phyloP scores from a whole-genome alignment of 2,329 filamentous ascomycete species.

The Pyricularia pennisetigena region DNA sequence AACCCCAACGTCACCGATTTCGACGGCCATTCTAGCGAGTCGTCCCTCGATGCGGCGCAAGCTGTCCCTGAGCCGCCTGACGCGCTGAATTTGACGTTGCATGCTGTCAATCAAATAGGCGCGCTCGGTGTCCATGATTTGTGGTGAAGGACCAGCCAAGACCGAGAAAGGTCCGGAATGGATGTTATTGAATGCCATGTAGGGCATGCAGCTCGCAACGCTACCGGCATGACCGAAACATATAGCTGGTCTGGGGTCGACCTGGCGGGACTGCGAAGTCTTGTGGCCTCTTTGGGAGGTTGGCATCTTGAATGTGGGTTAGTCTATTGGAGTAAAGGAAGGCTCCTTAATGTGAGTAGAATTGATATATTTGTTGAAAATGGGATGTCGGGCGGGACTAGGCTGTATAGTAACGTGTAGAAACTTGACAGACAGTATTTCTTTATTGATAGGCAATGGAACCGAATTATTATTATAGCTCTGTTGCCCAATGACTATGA shows the following conservation, averaged over 20 bases:
- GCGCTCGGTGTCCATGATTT: constrained; percentile 25
- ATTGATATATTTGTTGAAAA: not conserved
- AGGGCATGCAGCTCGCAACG: not conserved
- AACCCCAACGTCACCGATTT: not conserved
- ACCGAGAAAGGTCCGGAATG: not conserved
- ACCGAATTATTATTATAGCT: not conserved
- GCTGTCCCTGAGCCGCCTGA: constrained; percentile 25
- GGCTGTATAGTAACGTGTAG: not conserved
- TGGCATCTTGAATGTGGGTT: not conserved
- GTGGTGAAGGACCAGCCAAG: not conserved
- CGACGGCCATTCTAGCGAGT: constrained; percentile 2
- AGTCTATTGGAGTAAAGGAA: not conserved
- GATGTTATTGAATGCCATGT: not conserved
- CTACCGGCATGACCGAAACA: not conserved
- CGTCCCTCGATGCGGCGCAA: constrained; percentile 26
- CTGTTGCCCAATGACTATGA: not conserved
- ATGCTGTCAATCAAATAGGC: constrained; percentile 33
- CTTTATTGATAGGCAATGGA: not conserved
- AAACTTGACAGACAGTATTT: not conserved
- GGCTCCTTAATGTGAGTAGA: not conserved
- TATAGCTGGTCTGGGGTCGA: not conserved
- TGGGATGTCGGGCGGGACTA: not conserved
- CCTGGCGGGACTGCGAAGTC: not conserved
- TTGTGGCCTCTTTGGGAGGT: not conserved
- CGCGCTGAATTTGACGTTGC: constrained; percentile 26